Base-by-base conservation (phyloP, 257 asterid species). In the Ilex asprella region DNA sequence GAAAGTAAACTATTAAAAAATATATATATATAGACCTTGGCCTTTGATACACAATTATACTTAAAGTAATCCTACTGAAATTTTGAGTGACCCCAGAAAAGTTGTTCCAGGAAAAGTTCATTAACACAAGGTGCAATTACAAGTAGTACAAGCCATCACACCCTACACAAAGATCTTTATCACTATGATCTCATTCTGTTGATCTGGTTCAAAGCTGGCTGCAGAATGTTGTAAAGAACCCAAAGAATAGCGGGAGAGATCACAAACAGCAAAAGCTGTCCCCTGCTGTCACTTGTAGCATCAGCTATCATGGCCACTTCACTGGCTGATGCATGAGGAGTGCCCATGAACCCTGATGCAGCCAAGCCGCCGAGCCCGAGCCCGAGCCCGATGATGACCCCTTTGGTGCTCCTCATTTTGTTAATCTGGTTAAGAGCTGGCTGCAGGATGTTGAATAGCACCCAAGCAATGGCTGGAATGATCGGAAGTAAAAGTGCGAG, bases 141-240 rank as follows among this genome's bases (percentile, higher is more conserved):
- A 35, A 35, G 8, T 35, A 35, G 8, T 21, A 35, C 41, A 35
- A 8, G 41, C 27, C 27, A 21, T 21, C 27, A 21, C 27, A 21
- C 27, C 27, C 27, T 21, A 41, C 47, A 41, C 47, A 41, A 41
- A 41, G 7, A 41, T 11, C 47, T 41, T 46, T 46, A 6, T 77
- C 60, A 75, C 2, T 84, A 65, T 12, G 95, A 90, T 75, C 87
- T 84, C 96, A 88, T 91, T 85, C 56, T 76, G 77, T 86, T 87
- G 61, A 93, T 72, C 85, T 89, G 99, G 73, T 89, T 89, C 84
- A 93, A 74, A 62, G 97, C 97, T 16, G 99, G 99, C 75, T 84
- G 97, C 71, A 93, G 76, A 12, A 93, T 87, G 58, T 89, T 87
- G 81, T 71, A 89, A 32, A 72, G 62, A 70, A 93, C 97, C 97